Evolutionary conservation across 2,329 filamentous ascomycete genomes (phyloP).

Genomic region (Alternaria arbusti): DNA sequence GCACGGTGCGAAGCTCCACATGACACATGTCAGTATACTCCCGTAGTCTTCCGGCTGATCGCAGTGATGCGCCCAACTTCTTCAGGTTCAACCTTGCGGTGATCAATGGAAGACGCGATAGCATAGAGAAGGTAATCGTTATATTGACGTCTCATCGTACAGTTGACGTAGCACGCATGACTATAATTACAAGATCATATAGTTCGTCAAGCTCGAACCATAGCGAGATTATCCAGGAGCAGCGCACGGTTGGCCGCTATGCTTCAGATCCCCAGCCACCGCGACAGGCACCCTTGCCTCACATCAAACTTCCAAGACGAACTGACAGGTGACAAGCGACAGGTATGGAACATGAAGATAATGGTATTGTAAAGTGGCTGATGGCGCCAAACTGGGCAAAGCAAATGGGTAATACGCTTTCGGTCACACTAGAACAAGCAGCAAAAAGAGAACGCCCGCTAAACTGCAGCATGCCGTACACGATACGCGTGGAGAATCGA

Average conservation of each 20-base stretch:
- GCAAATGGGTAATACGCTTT: constrained; percentile 19
- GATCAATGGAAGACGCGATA: background rate
- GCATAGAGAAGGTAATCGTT: constrained; percentile 23
- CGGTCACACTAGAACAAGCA: constrained; percentile 4
- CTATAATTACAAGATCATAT: constrained; percentile 32
- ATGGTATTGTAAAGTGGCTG: constrained; percentile 6
- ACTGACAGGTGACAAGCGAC: constrained; percentile 1
- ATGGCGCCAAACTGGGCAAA: constrained; percentile 2
- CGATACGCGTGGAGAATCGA: constrained; percentile 11
- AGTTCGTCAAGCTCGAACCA: constrained; percentile 14
- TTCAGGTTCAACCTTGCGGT: background rate
- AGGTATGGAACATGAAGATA: background rate
- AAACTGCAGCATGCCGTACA: constrained; percentile 34
- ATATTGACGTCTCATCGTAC: constrained; percentile 21
- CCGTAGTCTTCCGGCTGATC: background rate
- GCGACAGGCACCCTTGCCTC: constrained; percentile 2
- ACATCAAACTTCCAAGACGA: constrained; percentile 8
- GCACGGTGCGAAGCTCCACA: background rate
- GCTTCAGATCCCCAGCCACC: constrained; percentile 9
- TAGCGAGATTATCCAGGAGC: constrained; percentile 21
- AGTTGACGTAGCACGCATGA: constrained; percentile 10
- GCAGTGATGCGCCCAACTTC: background rate
- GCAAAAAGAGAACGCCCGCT: constrained; percentile 41
- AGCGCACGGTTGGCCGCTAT: constrained; percentile 10
- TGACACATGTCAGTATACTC: background rate